phyloP scores from a whole-genome alignment of 495 filamentous ascomycete species.

The Endocarpon pusillum region DNA sequence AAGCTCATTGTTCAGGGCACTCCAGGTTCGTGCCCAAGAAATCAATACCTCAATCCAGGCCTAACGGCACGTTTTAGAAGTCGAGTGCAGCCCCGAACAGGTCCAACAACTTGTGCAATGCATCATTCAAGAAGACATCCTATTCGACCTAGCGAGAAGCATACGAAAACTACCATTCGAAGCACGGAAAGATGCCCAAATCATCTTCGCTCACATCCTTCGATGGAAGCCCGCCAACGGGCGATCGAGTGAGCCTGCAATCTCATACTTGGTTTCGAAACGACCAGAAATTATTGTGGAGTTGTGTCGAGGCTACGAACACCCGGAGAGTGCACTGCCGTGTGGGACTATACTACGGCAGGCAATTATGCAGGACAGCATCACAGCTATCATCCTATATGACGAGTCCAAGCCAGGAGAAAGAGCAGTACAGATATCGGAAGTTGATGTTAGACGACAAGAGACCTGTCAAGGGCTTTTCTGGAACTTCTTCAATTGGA shows the following conservation, averaged over 20 bases:
- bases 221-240: slow-evolving; percentile 51
- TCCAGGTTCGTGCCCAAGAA: slow-evolving; percentile 36
- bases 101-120: slow-evolving; percentile 62
- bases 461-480: slow-evolving; percentile 71
- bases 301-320: slow-evolving; percentile 75
- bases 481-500: slow-evolving; percentile 97
- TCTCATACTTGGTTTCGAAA: slow-evolving; percentile 69
- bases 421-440: slow-evolving; percentile 34
- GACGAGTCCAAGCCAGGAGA: slow-evolving; percentile 59
- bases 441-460: slow-evolving; percentile 45
- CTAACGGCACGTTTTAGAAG: slow-evolving; percentile 35
- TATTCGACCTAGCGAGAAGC: slow-evolving; percentile 60
- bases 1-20: slow-evolving; percentile 73
- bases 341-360: slow-evolving; percentile 85
- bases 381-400: slow-evolving; percentile 79
- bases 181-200: slow-evolving; percentile 74
- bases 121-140: slow-evolving; percentile 73
- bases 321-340: slow-evolving; percentile 80
- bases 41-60: slow-evolving; percentile 3
- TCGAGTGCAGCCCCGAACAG: slow-evolving; percentile 71
- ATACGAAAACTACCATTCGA: slow-evolving; percentile 84
- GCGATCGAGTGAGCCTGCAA: slow-evolving; percentile 54
- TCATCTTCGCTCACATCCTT: slow-evolving; percentile 76
- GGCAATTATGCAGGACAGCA: slow-evolving; percentile 76
- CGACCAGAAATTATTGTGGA: slow-evolving; percentile 77